A percentile compares a stretch with the other conserved stretches of the same genome.
These are phyloP conservation scores for Corymbia citriodora DNA, from an alignment of 441 rosid genomes.

Conservation along the genomic window DNA sequence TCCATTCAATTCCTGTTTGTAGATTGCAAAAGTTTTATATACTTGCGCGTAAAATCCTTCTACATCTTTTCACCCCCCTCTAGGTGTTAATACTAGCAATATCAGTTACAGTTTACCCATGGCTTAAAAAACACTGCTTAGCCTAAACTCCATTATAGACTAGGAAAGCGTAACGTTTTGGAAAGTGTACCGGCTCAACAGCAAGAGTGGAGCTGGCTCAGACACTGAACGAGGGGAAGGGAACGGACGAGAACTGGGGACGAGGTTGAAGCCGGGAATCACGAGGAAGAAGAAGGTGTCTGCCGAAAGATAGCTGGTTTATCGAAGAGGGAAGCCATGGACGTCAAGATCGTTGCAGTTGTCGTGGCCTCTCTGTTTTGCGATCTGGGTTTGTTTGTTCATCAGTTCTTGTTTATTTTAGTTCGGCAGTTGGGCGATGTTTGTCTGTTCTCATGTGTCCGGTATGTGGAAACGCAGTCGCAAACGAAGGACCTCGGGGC, in stretches of 20 bases:
- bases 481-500: neutral
- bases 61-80: too few relatives aligned
- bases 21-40: too few relatives aligned
- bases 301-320: conserved; percentile 28
- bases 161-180: neutral
- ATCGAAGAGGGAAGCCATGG: conserved; percentile 42
- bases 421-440: neutral
- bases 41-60: too few relatives aligned
- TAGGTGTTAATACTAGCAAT: too few relatives aligned
- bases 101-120: conserved; percentile 7
- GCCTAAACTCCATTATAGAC: neutral
- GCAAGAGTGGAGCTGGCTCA: conserved; percentile 32
- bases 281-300: conserved; percentile 25
- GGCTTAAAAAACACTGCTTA: neutral
- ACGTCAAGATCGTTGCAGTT: conserved; percentile 17
- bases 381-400: neutral
- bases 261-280: conserved; percentile 22
- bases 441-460: neutral
- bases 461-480: neutral
- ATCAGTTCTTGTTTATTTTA: neutral
- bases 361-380: neutral
- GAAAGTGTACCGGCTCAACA: conserved; percentile 27
- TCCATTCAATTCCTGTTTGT: too few relatives aligned
- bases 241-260: conserved; percentile 28
- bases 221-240: conserved; percentile 17